Evolutionary conservation across 208 protist species (phyloP), one percentile per base, ranked within the genome.

Genomic region (Eutreptiella sp.): DNA sequence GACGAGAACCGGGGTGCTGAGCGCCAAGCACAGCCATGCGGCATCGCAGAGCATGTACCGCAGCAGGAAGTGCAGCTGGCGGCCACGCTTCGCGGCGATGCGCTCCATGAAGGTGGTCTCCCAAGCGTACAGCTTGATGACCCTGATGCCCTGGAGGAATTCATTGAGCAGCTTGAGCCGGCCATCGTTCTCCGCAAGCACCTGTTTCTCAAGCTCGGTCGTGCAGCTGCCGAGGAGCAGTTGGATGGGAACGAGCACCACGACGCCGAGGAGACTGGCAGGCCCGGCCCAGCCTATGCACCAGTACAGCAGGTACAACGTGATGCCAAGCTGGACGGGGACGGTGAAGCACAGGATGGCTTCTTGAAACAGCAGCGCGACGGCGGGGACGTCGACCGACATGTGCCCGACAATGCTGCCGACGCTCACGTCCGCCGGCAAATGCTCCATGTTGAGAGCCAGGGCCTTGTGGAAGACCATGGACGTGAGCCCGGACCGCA

Each of bases 371-470:
- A 91, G 70, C 26, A 63, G 53, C 28, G 71, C 38, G 5, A 83
- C 48, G 9, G 55, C 61, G 46, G 77, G 65, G 0, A 79, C 70
- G 52, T 93, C 87, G 11, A 69, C 69, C 24, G 77, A 84, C 67
- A 88, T 70, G 54, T 88, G 75, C 67, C 89, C 92, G 19, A 92
- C 78, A 36, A 94, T 81, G 7, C 84, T 71, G 21, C 88, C 88
- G 7, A 81, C 65, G 26, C 75, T 87, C 19, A 87, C 78, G 29
- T 81, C 79, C 16, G 88, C 84, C 7, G 69, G 33, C 0, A 76
- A 55, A 0, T 66, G 50, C 38, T 66, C 73, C 4, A 53, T 38
- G 4, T 68, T 55, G n/a, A 87, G 67, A 5, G 47, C 68, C 2
- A 89, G 60, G 16, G 81, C 83, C 60, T 94, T 94, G 24, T 66